Evolutionary conservation across 169 alveolate species (phyloP).

Genomic region (Theileria parva): DNA sequence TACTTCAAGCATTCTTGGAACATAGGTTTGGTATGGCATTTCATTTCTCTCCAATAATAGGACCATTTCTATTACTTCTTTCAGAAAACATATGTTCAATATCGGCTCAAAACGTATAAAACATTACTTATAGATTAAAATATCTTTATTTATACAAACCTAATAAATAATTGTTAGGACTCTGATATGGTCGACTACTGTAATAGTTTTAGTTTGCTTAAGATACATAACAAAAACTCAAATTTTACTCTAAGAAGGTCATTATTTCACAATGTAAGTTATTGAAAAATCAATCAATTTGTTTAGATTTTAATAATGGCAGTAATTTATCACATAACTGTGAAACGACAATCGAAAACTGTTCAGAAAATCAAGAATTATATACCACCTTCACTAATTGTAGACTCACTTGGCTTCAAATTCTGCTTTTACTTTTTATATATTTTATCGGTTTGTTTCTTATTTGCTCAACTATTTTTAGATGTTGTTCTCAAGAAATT

Average conservation of each 20-base stretch:
- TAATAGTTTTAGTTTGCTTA: constrained; percentile 1
- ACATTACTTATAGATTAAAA: not conserved
- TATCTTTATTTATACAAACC: not conserved
- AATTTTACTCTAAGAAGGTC: not conserved
- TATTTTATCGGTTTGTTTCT: not conserved
- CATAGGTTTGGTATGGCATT: constrained; percentile 21
- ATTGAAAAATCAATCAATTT: not conserved
- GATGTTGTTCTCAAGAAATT: not conserved
- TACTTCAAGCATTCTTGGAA: constrained; percentile 21
- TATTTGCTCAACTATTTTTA: not conserved
- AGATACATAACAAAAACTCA: not conserved
- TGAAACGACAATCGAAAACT: not conserved
- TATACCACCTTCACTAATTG: not conserved
- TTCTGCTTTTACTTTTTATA: not conserved
- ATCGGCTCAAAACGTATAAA: not conserved
- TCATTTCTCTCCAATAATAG: constrained; percentile 36
- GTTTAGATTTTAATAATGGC: not conserved
- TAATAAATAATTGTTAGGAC: not conserved
- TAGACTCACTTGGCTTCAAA: not conserved
- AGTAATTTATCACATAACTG: not conserved
- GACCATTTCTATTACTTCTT: constrained; percentile 23
- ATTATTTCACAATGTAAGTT: constrained; percentile 6
- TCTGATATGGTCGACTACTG: not conserved
- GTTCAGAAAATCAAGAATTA: not conserved
- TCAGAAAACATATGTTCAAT: constrained; percentile 47